Conservation (phyloP, 192 early-diverging fungal genomes). For the Backusella mclennaniae region DNA sequence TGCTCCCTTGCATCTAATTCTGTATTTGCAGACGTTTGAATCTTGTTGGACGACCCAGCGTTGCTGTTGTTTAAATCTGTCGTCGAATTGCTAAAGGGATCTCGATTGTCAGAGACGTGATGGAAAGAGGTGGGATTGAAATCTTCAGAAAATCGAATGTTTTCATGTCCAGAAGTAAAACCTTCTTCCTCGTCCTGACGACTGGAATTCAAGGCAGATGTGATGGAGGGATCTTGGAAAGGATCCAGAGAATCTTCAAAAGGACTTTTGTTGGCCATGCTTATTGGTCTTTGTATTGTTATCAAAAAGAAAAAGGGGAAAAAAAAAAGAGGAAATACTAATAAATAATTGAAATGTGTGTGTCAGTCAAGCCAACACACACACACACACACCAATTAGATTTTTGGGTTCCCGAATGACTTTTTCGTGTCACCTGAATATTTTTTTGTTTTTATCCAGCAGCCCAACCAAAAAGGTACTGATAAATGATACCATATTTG, state of each 20-base stretch:
- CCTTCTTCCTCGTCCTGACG: conserved; percentile 15
- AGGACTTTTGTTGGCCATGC: conserved; percentile 12
- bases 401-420: not conserved
- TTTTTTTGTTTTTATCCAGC: not conserved
- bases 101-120: conserved; percentile 18
- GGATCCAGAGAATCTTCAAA: conserved; percentile 39
- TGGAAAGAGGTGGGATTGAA: conserved; percentile 21
- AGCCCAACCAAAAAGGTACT: too few species aligned
- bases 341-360: not conserved
- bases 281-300: not conserved
- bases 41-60: not conserved
- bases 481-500: too few species aligned
- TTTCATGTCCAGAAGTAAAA: not conserved
- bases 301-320: not conserved
- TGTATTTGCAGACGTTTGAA: not conserved
- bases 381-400: not conserved
- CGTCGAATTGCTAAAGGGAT: conserved; percentile 21
- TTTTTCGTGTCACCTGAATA: not conserved
- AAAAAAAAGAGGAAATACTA: not conserved
- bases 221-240: conserved; percentile 41
- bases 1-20: conserved; percentile 57
- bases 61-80: not conserved
- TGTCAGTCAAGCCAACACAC: not conserved
- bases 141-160: conserved; percentile 13
- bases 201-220: conserved; percentile 33